Base-by-base conservation (phyloP, 2,329 filamentous ascomycete species). In the Fusarium gaditjirri region DNA sequence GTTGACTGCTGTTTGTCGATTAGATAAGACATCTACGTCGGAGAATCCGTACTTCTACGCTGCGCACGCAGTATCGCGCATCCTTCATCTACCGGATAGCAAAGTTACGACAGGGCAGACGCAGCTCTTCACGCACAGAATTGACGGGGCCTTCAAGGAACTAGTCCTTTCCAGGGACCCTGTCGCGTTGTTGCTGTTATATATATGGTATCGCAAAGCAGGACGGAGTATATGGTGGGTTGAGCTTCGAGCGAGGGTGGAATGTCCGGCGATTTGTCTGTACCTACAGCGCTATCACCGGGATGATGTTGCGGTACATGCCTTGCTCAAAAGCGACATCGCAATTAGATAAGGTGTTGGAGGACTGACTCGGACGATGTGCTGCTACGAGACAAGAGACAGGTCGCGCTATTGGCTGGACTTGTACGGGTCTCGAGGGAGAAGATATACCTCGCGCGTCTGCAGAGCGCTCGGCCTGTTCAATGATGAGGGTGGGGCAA, bases 221-320 rank as follows among this genome's bases (percentile, higher is more conserved):
- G 54, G 82, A 39, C 78, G 78, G 21, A 77, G 77, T 73, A 79
- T 84, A 67, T 85, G 84, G 84, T 85, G 83, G 82, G 80, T 85
- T 65, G 79, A 79, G 25, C 76, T 84, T 2, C 77, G 84, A 38
- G 81, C 83, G 3, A 78, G 78, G 56, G 78, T 85, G 39, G 84
- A 85, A 71, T 80, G 81, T 46, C 81, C 81, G 39, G 77, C 83
- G n/a, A 85, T 85, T 44, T 77, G 77, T 61, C 66, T 64, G 17
- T 85, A 85, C 46, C 65, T 85, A 8, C 72, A 39, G 6, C 59
- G 73, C 6, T 73, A 82, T 75, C 79, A 84, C 25, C 25, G 43
- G 25, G 69, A 36, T 0, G 70, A 81, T 27, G 8, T 1, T 17
- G 68, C 67, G 0, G 25, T 84, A 44, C 78, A 78, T 19, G 75